A percentile compares a stretch with the other conserved stretches of the same genome.
phyloP scores from a whole-genome alignment of 1,139 yeast genomes.

The Zygosaccharomyces pseudobailii region DNA sequence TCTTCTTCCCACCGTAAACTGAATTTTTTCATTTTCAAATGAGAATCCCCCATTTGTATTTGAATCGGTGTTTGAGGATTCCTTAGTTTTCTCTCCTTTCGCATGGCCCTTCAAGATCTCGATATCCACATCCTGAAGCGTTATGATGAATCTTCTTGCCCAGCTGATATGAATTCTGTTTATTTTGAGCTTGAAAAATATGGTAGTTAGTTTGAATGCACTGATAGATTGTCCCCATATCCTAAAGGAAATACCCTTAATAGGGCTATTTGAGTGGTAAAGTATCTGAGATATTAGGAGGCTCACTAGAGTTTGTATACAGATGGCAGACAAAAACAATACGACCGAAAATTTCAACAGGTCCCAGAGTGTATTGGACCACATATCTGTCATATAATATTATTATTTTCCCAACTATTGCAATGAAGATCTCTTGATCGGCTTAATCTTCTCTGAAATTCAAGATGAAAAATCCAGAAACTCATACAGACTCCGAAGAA shows the following conservation, averaged over 20 bases:
- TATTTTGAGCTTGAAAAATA: constrained; percentile 13
- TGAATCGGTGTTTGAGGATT: background rate
- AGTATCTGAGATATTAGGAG: background rate
- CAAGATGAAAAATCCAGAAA: background rate
- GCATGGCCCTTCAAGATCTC: constrained; percentile 1
- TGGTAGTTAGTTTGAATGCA: constrained; percentile 8
- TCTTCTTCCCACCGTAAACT: constrained; percentile 1
- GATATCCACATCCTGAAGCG: constrained; percentile 19
- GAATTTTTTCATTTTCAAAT: background rate
- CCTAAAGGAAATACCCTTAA: constrained; percentile 14
- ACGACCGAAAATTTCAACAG: constrained; percentile 2
- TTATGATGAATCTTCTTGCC: constrained; percentile 20
- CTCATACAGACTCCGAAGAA: background rate
- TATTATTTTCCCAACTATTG: background rate
- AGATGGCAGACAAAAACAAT: background rate
- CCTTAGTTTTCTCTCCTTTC: background rate
- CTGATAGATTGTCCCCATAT: constrained; percentile 21
- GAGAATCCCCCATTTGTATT: background rate
- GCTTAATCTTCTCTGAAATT: background rate
- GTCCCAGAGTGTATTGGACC: constrained; percentile 3
- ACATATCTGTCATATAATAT: background rate
- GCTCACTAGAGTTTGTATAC: constrained; percentile 5
- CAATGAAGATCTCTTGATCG: background rate
- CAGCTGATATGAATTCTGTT: constrained; percentile 15
- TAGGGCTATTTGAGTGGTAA: background rate